A percentile compares a stretch with the other conserved stretches of the same genome.
phyloP scores from a whole-genome alignment of 768 basidiomycete species.

The Mrakia blollopis region DNA sequence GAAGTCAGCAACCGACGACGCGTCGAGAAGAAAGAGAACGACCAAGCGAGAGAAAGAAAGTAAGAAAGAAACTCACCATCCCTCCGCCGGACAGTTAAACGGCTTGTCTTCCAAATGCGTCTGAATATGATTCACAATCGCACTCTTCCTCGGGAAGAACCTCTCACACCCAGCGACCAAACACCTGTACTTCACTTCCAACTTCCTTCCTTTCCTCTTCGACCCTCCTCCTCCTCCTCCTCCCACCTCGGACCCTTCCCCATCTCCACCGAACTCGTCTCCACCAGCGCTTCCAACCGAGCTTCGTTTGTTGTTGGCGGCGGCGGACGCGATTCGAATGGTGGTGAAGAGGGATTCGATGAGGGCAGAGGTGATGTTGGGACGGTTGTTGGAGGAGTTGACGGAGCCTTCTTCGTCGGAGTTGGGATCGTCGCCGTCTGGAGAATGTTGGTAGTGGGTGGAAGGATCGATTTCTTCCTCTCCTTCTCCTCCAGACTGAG shows the following conservation, averaged over 20 bases:
- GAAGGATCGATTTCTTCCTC: not conserved
- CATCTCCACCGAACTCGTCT: not conserved
- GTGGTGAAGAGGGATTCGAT: constrained; percentile 43
- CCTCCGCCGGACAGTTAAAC: constrained; percentile 44
- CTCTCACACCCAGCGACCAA: constrained; percentile 40
- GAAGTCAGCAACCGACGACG: not conserved
- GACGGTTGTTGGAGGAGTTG: constrained; percentile 28
- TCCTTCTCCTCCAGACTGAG: too few relatives aligned
- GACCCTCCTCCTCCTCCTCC: not conserved
- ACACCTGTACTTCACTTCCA: constrained; percentile 38
- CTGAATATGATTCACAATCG: constrained; percentile 48
- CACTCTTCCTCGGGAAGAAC: constrained; percentile 42
- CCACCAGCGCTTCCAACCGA: not conserved
- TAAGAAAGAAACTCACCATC: constrained; percentile 42
- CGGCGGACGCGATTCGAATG: constrained; percentile 34
- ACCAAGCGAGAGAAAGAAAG: not conserved
- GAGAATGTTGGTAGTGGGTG: not conserved
- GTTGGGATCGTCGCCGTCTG: constrained; percentile 31
- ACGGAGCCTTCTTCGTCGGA: constrained; percentile 15
- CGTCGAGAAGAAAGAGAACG: not conserved
- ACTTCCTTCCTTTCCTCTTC: not conserved
- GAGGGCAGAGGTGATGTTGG: constrained; percentile 35
- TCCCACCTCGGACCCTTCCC: too few relatives aligned
- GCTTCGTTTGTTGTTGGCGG: not conserved
- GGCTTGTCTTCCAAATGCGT: constrained; percentile 50